Evolutionary conservation across 2,329 filamentous ascomycete genomes (phyloP), one percentile per base, ranked within the genome.

Genomic region (Knoxdaviesia capensis): DNA sequence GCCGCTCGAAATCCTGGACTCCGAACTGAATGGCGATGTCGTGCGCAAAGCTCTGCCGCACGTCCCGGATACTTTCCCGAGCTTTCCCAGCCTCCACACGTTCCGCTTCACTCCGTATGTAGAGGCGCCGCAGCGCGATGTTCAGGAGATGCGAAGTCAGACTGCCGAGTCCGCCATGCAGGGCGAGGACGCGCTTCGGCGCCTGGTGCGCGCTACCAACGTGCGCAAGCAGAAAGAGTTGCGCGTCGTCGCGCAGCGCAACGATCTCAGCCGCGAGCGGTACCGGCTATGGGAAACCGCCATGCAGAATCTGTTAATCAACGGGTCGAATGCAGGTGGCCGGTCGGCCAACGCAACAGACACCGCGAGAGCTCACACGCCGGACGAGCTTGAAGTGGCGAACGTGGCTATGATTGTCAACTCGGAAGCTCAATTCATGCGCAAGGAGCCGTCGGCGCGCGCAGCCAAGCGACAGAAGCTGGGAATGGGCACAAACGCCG

Each of bases 341-440:
- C 20, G 20, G 20, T 20, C 20, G 20, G 20, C 20, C 20, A 20
- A 20, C 20, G 20, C 20, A 20, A 20, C 20, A 20, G 20, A 20
- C 20, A 20, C 20, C 20, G 2, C 20, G 20, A 20, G 20, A 36
- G n/a, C 11, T 11, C 10, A 11, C 20, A 31, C 10, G 7, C 20
- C n/a, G 30, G n/a, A 35, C 10, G 45, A 45, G n/a, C 45, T 47
- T 28, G 71, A 76, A 48, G 71, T 69, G 49, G 69, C 71, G 3
- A 73, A 78, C 45, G 66, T 74, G 48, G 77, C 71, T 51, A 74
- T 76, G 61, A 72, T 78, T 53, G 73, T 78, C 33, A 75, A 78
- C 47, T 45, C 44, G 10, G 30, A 39, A 9, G 32, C 43, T 28
- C 40, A 40, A 10, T 44, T 44, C 34, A 34, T 43, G 33, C 39